phyloP scores from a whole-genome alignment of 192 early-diverging fungal species.

The Coemansia sp. region DNA sequence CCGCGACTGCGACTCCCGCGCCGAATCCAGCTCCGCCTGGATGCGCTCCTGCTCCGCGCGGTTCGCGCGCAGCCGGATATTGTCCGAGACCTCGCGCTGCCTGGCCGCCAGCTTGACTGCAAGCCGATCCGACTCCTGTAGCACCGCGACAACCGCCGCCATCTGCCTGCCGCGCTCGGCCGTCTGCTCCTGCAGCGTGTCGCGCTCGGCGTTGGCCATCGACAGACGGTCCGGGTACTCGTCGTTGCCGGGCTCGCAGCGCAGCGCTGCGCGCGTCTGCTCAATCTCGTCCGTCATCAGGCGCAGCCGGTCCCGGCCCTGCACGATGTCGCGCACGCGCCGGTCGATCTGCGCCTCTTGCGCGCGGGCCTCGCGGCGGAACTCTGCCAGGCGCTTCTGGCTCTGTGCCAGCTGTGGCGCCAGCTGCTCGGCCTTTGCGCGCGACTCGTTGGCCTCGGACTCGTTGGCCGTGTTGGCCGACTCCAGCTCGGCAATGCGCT shows the following conservation, averaged over 20 bases:
- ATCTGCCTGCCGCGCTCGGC: constrained; percentile 29
- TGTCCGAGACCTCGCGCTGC: constrained; percentile 42
- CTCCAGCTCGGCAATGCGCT: constrained; percentile 28
- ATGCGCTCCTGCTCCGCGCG: constrained; percentile 39
- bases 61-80: constrained; percentile 30
- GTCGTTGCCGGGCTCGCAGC: constrained; percentile 17
- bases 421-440: constrained; percentile 14
- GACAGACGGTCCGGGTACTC: constrained; percentile 29
- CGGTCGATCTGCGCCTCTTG: constrained; percentile 29
- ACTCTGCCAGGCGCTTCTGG: constrained; percentile 23
- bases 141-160: constrained; percentile 43
- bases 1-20: constrained; percentile 25
- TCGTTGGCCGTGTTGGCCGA: constrained; percentile 2
- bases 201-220: constrained; percentile 29
- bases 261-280: constrained; percentile 16
- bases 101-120: constrained; percentile 42
- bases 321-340: constrained; percentile 26
- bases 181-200: constrained; percentile 43
- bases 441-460: constrained; percentile 12
- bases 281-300: constrained; percentile 36
- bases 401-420: constrained; percentile 22
- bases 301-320: constrained; percentile 34
- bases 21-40: constrained; percentile 31
- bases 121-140: constrained; percentile 48
- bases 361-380: constrained; percentile 22